Evolutionary conservation across 306 rosid genomes (phyloP).

Genomic region (Rosa rugosa): DNA sequence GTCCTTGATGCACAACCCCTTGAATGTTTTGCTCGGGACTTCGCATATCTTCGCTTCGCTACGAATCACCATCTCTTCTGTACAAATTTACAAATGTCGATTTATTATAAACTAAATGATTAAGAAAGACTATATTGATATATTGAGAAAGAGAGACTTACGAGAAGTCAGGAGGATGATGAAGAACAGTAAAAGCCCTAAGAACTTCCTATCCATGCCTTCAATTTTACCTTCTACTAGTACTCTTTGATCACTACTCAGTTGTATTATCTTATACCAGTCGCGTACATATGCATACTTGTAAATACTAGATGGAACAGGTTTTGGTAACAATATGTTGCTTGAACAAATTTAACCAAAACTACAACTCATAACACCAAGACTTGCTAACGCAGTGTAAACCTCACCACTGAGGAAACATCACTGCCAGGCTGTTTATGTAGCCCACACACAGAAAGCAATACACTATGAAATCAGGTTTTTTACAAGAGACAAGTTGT

Average conservation of each 20-base stretch:
- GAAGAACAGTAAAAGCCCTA: background rate
- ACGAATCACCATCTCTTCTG: background rate
- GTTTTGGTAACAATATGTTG: no score
- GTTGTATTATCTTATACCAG: background rate
- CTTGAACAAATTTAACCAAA: no score
- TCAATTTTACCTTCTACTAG: background rate
- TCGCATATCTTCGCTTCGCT: background rate
- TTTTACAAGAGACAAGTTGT: no score
- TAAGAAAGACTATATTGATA: background rate
- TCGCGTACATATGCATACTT: background rate
- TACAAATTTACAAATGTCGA: background rate
- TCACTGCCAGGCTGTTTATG: no score
- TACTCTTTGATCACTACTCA: background rate
- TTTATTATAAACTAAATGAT: background rate
- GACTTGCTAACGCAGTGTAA: no score
- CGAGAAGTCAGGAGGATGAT: background rate
- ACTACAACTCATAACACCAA: no score
- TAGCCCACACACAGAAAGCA: no score
- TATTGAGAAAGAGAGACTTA: conserved; percentile 8
- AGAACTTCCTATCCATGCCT: background rate
- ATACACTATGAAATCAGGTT: no score
- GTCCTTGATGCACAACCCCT: background rate
- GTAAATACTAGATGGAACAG: no score
- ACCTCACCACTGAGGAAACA: no score
- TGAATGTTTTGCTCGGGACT: background rate